A percentile compares a stretch with the other conserved stretches of the same genome.
Conservation (phyloP, 768 basidiomycete species). For the Trametes coccinea region DNA sequence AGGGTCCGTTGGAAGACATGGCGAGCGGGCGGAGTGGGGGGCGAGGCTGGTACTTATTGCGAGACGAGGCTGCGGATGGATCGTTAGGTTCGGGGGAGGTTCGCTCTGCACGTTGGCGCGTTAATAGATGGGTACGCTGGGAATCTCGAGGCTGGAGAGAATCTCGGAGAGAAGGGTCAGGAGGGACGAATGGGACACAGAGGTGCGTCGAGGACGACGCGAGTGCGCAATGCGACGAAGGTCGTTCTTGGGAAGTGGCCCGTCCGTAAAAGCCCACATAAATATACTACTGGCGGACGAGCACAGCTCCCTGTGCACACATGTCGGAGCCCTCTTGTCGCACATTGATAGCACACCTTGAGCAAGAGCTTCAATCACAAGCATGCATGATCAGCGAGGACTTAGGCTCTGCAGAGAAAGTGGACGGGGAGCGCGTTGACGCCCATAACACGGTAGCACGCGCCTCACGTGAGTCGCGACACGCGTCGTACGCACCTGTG, state of each 20-base stretch:
- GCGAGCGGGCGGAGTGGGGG: background rate
- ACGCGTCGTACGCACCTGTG: conserved; percentile 22
- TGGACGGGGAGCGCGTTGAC: conserved; percentile 13
- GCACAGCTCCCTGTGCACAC: conserved; percentile 1
- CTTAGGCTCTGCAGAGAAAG: conserved; percentile 12
- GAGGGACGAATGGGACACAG: conserved; percentile 8
- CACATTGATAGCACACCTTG: conserved; percentile 17
- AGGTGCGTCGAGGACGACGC: conserved; percentile 16
- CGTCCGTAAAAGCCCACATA: conserved; percentile 1
- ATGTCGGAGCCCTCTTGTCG: conserved; percentile 5
- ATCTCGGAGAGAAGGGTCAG: conserved; percentile 7
- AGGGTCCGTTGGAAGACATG: conserved; percentile 30
- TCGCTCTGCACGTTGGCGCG: conserved; percentile 1
- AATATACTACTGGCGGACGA: conserved; percentile 19
- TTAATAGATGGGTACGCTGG: conserved; percentile 12
- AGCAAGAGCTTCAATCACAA: conserved; percentile 6
- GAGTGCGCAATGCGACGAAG: conserved; percentile 20
- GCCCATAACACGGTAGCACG: conserved; percentile 30
- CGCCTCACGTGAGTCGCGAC: conserved; percentile 27
- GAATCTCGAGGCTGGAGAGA: conserved; percentile 19
- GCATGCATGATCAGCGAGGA: conserved; percentile 30
- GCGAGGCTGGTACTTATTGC: conserved; percentile 25
- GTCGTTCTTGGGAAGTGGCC: conserved; percentile 1
- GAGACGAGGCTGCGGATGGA: conserved; percentile 23
- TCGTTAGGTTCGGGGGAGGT: conserved; percentile 24